Base-by-base conservation (phyloP, 2,329 filamentous ascomycete genomes). In the Rhynchosporium agropyri region DNA sequence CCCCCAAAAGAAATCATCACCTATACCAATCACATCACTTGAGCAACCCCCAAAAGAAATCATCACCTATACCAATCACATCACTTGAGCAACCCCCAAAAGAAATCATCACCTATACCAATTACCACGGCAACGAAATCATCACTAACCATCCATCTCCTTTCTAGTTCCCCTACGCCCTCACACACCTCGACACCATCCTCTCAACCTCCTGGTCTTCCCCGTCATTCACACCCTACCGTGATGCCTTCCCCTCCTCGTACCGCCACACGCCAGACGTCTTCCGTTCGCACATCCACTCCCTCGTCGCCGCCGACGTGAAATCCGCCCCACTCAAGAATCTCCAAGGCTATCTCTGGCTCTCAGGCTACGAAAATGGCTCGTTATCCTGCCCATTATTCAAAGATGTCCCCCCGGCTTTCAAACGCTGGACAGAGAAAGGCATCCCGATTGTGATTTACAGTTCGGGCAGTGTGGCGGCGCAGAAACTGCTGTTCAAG, bases 301-400 rank as follows among this genome's bases (percentile, higher is more conserved):
- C 92, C 71, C 82, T 94, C 66, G 88, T 91, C 71, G 78, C 81
- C 64, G 83, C 82, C 66, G 90, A 95, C 74, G 81, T 91, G 72
- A 95, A 94, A 77, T 81, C 87, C 64, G 79, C 89, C 48, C 92
- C 92, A 76, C 80, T 93, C 67, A 95, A 95, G 79, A 84, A 84
- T 63, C 84, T 94, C 49, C 90, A 95, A 78, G 89, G 91, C 69
- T 87, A 90, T 71, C 82, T 95, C 46, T 95, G 90, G 90, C 80
- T 86, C 71, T 82, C 82, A 45, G 91, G 91, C 63, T 95, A 94
- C 77, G 80, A 81, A 64, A 84, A 82, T 58, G 89, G 89, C 59
- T 81, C 85, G 65, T 83, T 94, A 67, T 83, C 84, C 65, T 90
- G 90, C 31, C 88, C 89, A 9, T 80, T 95, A 63, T 95, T 92